phyloP scores from a whole-genome alignment of 1,284 basidiomycete genomes.

The Volvariella volvacea region DNA sequence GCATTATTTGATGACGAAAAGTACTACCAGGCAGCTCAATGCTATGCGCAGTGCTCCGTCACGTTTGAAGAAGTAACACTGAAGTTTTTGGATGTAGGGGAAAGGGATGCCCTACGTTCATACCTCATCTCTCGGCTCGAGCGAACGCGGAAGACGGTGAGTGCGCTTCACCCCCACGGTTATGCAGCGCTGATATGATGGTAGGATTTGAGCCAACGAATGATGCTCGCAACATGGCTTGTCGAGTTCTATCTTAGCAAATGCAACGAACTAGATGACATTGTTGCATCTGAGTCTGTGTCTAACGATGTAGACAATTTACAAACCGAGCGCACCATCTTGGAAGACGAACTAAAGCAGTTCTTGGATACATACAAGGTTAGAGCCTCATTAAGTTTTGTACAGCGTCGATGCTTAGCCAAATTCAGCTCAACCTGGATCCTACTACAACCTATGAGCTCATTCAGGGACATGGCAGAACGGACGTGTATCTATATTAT shows the following conservation, averaged over 20 bases:
- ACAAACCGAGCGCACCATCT: slow-evolving; percentile 71
- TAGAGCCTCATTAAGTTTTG: not conserved
- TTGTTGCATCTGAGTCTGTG: slow-evolving; percentile 77
- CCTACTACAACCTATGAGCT: slow-evolving; percentile 85
- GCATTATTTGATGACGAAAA: slow-evolving; percentile 77
- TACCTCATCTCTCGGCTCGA: slow-evolving; percentile 89
- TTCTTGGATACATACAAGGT: slow-evolving; percentile 94
- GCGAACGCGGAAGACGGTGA: slow-evolving; percentile 69
- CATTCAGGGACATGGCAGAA: slow-evolving; percentile 88
- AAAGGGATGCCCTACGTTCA: slow-evolving; percentile 88
- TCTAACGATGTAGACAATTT: slow-evolving; percentile 86
- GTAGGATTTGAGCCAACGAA: slow-evolving; percentile 87
- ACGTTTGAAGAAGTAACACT: slow-evolving; percentile 92
- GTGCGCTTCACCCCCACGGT: slow-evolving; percentile 15
- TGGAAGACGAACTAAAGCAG: slow-evolving; percentile 89
- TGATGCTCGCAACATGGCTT: slow-evolving; percentile 99
- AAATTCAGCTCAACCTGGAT: slow-evolving; percentile 73
- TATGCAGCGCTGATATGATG: not conserved
- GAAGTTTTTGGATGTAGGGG: slow-evolving; percentile 84
- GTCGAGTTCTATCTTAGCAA: slow-evolving; percentile 97
- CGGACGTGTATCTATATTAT: slow-evolving; percentile 89
- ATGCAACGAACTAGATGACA: slow-evolving; percentile 93
- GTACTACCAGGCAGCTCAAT: slow-evolving; percentile 89
- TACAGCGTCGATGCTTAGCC: not conserved
- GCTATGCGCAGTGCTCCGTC: slow-evolving; percentile 83